These are phyloP conservation scores for Calycina herbarum DNA, from an alignment of 2,329 filamentous ascomycete genomes.

Conservation along the genomic window DNA sequence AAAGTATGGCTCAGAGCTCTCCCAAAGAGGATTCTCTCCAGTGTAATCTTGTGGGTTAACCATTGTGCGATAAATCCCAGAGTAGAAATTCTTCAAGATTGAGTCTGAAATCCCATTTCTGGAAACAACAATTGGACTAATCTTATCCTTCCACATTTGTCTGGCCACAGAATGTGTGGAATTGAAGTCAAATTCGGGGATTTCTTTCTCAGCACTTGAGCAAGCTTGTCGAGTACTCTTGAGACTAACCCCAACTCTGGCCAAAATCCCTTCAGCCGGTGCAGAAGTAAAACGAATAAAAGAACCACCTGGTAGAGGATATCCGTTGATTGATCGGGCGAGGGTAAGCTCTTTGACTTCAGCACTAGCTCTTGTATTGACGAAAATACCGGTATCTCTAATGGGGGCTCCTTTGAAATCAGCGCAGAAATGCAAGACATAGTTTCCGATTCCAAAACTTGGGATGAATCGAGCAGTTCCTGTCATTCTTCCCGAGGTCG, in stretches of 20 bases:
- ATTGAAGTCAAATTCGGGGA: slow-evolving; percentile 66
- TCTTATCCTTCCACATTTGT: slow-evolving; percentile 60
- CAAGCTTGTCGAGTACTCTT: slow-evolving; percentile 67
- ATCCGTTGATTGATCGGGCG: slow-evolving; percentile 51
- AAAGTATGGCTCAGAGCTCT: slow-evolving; percentile 67
- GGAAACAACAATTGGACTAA: slow-evolving; percentile 57
- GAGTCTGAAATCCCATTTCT: slow-evolving; percentile 50
- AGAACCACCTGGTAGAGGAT: slow-evolving; percentile 57
- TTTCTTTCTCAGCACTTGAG: slow-evolving; percentile 65
- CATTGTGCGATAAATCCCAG: slow-evolving; percentile 67
- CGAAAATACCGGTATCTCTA: slow-evolving; percentile 61
- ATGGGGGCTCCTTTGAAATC: slow-evolving; percentile 61
- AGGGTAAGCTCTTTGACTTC: slow-evolving; percentile 49
- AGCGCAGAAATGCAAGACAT: slow-evolving; percentile 62
- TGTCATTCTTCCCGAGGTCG: slow-evolving; percentile 57
- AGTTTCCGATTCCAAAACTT: slow-evolving; percentile 64
- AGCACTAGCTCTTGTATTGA: slow-evolving; percentile 53
- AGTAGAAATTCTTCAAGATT: slow-evolving; percentile 64
- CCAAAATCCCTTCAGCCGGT: slow-evolving; percentile 48
- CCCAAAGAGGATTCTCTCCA: slow-evolving; percentile 69
- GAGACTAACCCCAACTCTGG: slow-evolving; percentile 68
- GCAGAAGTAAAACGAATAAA: slow-evolving; percentile 60
- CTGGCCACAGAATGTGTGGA: slow-evolving; percentile 52
- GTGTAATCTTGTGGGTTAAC: slow-evolving; percentile 73
- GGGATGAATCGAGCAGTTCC: slow-evolving; percentile 61